Percentiles rank a stretch among this genome's conserved stretches.
Conservation (phyloP, 139 green algal species). For the Chlorella sp. region DNA sequence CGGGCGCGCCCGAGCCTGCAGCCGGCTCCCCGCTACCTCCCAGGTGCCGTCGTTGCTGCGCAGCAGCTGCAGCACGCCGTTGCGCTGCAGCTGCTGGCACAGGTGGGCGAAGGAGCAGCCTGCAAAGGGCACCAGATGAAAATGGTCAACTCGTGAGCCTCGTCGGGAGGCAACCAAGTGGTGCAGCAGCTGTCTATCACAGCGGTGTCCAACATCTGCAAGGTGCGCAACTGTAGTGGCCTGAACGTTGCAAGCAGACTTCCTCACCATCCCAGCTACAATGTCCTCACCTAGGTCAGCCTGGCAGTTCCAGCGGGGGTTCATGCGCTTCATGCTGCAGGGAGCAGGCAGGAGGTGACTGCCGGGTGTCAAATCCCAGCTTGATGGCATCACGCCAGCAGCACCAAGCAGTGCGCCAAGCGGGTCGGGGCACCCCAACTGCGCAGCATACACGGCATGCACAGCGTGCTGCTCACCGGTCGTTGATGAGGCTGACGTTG, state of each 20-base stretch:
- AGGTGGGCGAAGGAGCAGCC: conserved; percentile 22
- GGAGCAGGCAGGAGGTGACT: not conserved
- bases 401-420: too few relatives aligned
- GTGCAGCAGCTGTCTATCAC: too few relatives aligned
- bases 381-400: too few relatives aligned
- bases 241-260: not conserved
- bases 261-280: not conserved
- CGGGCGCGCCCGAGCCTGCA: too few relatives aligned
- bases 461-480: not conserved
- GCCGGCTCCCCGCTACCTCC: not conserved
- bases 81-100: conserved; percentile 15
- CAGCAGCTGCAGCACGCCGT: conserved; percentile 16
- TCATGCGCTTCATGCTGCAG: conserved; percentile 4
- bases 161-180: too few relatives aligned
- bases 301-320: conserved; percentile 23
- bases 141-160: not conserved
- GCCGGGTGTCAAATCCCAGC: too few relatives aligned
- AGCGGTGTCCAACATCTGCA: too few relatives aligned
- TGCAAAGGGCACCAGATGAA: not conserved
- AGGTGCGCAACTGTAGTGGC: too few relatives aligned
- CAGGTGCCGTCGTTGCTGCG: conserved; percentile 5
- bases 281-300: conserved; percentile 21
- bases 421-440: too few relatives aligned
- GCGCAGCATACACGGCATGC: too few relatives aligned
- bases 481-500: conserved; percentile 29